phyloP scores from a whole-genome alignment of 73 alveolate species.

The Uronychia setigera region DNA sequence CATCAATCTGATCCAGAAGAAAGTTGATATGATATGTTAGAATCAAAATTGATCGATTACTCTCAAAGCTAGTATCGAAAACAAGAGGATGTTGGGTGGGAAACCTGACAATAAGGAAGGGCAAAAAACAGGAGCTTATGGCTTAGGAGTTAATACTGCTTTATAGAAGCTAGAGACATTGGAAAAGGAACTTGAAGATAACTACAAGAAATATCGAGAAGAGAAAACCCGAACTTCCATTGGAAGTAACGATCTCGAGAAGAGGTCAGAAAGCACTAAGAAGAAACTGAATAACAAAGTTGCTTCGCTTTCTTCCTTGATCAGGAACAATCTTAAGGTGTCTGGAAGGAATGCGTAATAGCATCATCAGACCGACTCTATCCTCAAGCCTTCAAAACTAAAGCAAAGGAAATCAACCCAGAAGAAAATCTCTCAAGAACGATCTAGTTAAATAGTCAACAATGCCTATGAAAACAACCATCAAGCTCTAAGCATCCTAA shows the following conservation, averaged over 20 bases:
- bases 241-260: background rate
- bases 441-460: background rate
- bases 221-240: no score
- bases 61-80: background rate
- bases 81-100: background rate
- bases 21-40: background rate
- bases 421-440: no score
- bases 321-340: background rate
- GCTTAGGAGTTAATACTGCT: background rate
- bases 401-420: no score
- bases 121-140: background rate
- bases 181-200: background rate
- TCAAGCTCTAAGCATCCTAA: background rate
- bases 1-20: background rate
- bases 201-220: background rate
- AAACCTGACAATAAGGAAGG: background rate
- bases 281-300: background rate
- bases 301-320: background rate
- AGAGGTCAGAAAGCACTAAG: background rate
- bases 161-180: background rate
- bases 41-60: background rate
- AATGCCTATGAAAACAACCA: background rate
- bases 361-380: no score
- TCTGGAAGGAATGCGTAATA: background rate
- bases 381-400: no score